Conservation (phyloP, 2,329 filamentous ascomycete genomes). For the Monosporascus sp. region DNA sequence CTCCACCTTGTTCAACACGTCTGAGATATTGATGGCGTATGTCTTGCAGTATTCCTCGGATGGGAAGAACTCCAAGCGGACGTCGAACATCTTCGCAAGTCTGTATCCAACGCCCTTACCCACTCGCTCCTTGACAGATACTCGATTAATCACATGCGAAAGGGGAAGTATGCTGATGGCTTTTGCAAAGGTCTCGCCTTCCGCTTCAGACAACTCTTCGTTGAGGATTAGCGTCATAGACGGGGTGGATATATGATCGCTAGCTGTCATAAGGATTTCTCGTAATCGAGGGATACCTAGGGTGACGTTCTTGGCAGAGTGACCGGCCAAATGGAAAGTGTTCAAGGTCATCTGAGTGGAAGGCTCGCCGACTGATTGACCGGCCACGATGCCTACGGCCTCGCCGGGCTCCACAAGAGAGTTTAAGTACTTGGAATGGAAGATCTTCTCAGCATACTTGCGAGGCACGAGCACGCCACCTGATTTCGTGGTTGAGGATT, state of each 20-base stretch:
- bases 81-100: constrained; percentile 78
- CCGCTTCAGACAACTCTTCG: constrained; percentile 61
- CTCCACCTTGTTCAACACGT: constrained; percentile 78
- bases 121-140: constrained; percentile 73
- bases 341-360: constrained; percentile 99
- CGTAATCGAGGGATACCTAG: constrained; percentile 94
- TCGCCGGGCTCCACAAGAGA: constrained; percentile 93
- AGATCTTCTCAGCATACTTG: constrained; percentile 75
- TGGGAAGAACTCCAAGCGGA: constrained; percentile 80
- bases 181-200: constrained; percentile 81
- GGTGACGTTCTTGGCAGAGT: constrained; percentile 97
- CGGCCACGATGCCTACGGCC: constrained; percentile 93
- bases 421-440: constrained; percentile 88
- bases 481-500: constrained; percentile 20
- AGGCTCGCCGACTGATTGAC: constrained; percentile 93
- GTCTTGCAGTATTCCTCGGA: constrained; percentile 76
- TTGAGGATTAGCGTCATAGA: constrained; percentile 81
- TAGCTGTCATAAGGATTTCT: constrained; percentile 98
- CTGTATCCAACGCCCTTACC: constrained; percentile 63
- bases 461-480: constrained; percentile 30
- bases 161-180: constrained; percentile 82
- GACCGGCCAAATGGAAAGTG: constrained; percentile 98
- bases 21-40: constrained; percentile 74
- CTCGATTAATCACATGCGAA: constrained; percentile 76
- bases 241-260: constrained; percentile 81